A percentile compares a stretch with the other conserved stretches of the same genome.
Conservation (phyloP, 805 yeast genomes). For the Starmerella gropengiesseri region DNA sequence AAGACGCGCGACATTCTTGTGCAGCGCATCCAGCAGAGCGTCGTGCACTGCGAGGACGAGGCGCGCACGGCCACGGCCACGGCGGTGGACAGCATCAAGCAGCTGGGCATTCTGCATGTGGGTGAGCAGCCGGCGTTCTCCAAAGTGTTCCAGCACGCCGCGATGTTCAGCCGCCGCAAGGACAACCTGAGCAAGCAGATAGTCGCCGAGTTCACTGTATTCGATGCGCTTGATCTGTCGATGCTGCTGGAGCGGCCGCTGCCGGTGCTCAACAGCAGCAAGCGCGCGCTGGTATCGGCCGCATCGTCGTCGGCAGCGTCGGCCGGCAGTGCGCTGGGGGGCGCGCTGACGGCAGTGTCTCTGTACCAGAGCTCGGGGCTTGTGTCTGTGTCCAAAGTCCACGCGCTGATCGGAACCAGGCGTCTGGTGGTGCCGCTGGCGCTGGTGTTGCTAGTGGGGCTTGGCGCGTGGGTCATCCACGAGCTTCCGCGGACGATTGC, state of each 20-base stretch:
- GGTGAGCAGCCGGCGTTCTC: constrained; percentile 43
- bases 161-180: constrained; percentile 71
- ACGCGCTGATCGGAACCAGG: constrained; percentile 38
- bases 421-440: constrained; percentile 46
- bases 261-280: constrained; percentile 20
- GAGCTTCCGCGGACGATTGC: constrained; percentile 90
- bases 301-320: constrained; percentile 13
- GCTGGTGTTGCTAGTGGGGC: constrained; percentile 41
- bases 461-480: constrained; percentile 51
- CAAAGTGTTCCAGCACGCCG: constrained; percentile 43
- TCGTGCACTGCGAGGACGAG: constrained; percentile 51
- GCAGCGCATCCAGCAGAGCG: constrained; percentile 52
- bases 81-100: constrained; percentile 52
- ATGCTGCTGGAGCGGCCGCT: constrained; percentile 27
- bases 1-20: constrained; percentile 60
- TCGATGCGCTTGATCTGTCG: constrained; percentile 76
- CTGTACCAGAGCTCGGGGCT: constrained; percentile 17
- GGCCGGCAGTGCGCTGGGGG: constrained; percentile 15
- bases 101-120: constrained; percentile 51
- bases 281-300: constrained; percentile 16
- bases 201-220: constrained; percentile 46
- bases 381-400: constrained; percentile 33
- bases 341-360: constrained; percentile 21
- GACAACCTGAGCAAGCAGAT: constrained; percentile 53
- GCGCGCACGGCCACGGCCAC: constrained; percentile 53